Evolutionary conservation across 2,329 filamentous ascomycete genomes (phyloP).

Genomic region (Triangularia verruculosa): DNA sequence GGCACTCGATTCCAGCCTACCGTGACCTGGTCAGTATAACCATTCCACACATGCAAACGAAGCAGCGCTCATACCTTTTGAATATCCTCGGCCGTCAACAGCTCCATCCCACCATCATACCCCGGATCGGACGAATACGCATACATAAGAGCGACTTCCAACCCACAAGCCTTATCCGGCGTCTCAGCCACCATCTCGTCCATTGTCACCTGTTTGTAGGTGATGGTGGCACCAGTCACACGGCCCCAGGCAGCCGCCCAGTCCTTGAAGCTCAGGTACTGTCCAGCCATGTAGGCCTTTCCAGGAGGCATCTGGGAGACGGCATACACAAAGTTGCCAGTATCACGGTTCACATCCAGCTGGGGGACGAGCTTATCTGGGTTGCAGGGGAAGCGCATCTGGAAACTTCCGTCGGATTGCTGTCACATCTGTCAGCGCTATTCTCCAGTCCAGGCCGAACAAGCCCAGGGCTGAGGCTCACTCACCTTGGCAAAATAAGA

Average conservation of each 20-base stretch:
- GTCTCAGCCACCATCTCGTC: constrained; percentile 41
- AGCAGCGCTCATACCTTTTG: constrained; percentile 34
- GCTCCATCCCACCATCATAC: constrained; percentile 45
- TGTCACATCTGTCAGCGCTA: constrained; percentile 16
- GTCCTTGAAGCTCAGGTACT: constrained; percentile 45
- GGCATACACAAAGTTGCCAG: constrained; percentile 47
- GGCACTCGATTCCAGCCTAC: constrained; percentile 44
- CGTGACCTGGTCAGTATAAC: background rate
- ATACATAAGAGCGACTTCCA: constrained; percentile 47
- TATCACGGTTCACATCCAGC: constrained; percentile 45
- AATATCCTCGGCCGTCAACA: constrained; percentile 44
- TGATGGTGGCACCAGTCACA: constrained; percentile 34
- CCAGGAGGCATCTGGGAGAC: constrained; percentile 49
- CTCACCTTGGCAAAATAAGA: constrained; percentile 47
- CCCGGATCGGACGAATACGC: constrained; percentile 46
- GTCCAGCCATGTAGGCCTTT: constrained; percentile 48
- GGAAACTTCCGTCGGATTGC: constrained; percentile 41
- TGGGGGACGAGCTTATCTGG: constrained; percentile 42
- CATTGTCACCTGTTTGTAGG: constrained; percentile 40
- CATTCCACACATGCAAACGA: background rate
- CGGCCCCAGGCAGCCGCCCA: constrained; percentile 43
- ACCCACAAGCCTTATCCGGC: constrained; percentile 40
- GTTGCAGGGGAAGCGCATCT: constrained; percentile 47
- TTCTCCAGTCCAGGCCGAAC: background rate
- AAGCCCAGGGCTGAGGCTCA: background rate